Conservation (phyloP, 306 rosid genomes). For the Quercus mongolica region DNA sequence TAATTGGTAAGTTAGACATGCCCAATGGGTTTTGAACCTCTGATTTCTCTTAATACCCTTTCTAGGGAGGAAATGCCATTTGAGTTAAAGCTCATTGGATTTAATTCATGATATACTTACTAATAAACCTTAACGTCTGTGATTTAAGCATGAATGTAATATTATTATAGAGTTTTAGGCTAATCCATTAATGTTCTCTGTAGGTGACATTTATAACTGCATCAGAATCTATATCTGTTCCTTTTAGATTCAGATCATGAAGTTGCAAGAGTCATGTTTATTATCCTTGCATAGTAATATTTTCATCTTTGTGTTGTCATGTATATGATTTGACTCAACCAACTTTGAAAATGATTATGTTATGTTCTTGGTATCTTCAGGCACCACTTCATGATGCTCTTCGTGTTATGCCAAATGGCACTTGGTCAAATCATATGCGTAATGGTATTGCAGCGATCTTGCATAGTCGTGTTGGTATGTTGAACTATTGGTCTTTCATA, state of each 20-base stretch:
- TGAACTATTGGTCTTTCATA: constrained; percentile 20
- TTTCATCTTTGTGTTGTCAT: constrained; percentile 1
- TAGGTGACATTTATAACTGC: background rate
- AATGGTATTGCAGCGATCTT: constrained; percentile 73
- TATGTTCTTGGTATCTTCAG: constrained; percentile 35
- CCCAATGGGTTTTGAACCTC: background rate
- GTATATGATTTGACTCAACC: constrained; percentile 18
- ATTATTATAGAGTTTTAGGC: background rate
- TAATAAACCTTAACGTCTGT: background rate
- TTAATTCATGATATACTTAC: background rate
- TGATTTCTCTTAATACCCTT: background rate
- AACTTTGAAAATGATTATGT: constrained; percentile 17
- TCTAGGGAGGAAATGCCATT: background rate
- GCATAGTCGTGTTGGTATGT: constrained; percentile 89
- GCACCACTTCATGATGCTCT: constrained; percentile 49
- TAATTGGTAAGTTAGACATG: background rate
- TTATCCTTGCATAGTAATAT: background rate
- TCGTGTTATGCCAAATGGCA: constrained; percentile 38
- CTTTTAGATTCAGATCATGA: background rate
- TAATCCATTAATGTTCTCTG: background rate
- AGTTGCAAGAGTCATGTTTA: background rate
- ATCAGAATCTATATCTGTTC: background rate
- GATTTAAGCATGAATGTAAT: background rate
- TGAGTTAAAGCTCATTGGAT: background rate
- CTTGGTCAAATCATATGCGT: constrained; percentile 61